Percentiles rank a stretch among this genome's conserved stretches.
phyloP scores from a whole-genome alignment of 1,139 yeast genomes.

The Yamadazyma atmosphaerica region DNA sequence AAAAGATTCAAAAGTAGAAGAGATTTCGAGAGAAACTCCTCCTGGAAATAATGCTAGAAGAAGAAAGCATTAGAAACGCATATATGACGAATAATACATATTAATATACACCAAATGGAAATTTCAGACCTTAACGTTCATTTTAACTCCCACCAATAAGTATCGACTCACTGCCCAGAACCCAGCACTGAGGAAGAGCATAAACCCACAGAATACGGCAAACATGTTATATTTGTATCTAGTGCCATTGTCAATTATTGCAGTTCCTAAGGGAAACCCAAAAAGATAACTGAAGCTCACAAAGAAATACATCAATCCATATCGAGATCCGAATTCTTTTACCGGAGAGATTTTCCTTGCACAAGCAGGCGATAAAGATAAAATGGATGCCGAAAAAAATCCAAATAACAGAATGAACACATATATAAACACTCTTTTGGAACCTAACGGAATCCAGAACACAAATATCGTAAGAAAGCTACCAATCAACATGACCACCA shows the following conservation, averaged over 20 bases:
- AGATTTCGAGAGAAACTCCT: conserved; percentile 6
- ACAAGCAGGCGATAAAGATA: conserved; percentile 38
- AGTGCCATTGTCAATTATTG: conserved; percentile 40
- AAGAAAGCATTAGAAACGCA: conserved; percentile 4
- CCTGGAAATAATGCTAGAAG: conserved; percentile 1
- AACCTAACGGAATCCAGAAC: conserved; percentile 59
- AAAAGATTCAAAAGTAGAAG: conserved; percentile 8
- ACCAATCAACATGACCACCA: conserved; percentile 40
- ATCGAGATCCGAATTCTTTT: conserved; percentile 33
- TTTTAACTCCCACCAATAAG: conserved; percentile 19
- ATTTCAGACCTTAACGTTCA: conserved; percentile 19
- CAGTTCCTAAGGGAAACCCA: conserved; percentile 51
- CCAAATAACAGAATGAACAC: conserved; percentile 54
- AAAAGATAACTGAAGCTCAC: conserved; percentile 38
- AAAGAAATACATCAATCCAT: conserved; percentile 33
- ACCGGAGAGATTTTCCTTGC: conserved; percentile 30
- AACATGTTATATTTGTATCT: conserved; percentile 22
- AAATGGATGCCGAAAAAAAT: conserved; percentile 38
- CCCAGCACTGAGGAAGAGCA: conserved; percentile 19
- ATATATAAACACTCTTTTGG: conserved; percentile 33
- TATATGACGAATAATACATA: not conserved
- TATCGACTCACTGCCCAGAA: conserved; percentile 24
- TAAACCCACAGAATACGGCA: conserved; percentile 22
- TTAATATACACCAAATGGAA: conserved; percentile 1
- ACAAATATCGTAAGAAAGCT: conserved; percentile 41